Evolutionary conservation across 148 eudicot genomes (phyloP).

Genomic region (Nepenthes mirabilis): DNA sequence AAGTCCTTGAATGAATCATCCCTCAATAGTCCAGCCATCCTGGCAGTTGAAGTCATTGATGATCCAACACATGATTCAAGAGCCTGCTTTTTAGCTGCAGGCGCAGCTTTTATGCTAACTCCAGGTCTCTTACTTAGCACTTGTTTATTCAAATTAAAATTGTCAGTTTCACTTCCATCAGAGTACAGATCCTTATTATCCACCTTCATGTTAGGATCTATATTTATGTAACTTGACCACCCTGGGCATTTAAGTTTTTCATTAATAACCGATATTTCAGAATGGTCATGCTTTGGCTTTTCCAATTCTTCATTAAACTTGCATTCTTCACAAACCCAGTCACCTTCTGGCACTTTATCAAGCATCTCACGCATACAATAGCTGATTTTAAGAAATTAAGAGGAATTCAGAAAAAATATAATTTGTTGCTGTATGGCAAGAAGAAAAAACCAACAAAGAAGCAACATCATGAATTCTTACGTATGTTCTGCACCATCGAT

Average conservation of each 20-base stretch:
- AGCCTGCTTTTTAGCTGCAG: constrained; percentile 49
- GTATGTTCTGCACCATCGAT: constrained; percentile 98
- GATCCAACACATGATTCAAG: constrained; percentile 39
- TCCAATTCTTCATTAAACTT: constrained; percentile 30
- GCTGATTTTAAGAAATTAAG: constrained; percentile 23
- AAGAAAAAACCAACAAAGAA: neutral
- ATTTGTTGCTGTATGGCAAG: neutral
- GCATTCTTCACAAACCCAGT: constrained; percentile 98
- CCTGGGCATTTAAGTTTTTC: constrained; percentile 38
- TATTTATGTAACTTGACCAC: constrained; percentile 18
- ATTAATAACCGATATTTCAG: constrained; percentile 18
- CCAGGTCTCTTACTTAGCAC: constrained; percentile 32
- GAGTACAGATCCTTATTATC: constrained; percentile 27
- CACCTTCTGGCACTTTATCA: constrained; percentile 73
- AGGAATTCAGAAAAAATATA: constrained; percentile 2
- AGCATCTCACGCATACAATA: constrained; percentile 84
- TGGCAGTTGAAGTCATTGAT: constrained; percentile 34
- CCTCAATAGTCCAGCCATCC: constrained; percentile 35
- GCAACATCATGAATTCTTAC: constrained; percentile 33
- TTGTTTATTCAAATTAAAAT: constrained; percentile 23
- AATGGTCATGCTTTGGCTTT: constrained; percentile 22
- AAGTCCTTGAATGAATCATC: constrained; percentile 33
- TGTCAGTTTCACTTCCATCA: constrained; percentile 22
- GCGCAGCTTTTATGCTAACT: constrained; percentile 41
- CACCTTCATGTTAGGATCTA: constrained; percentile 10